Evolutionary conservation across 225 moss, liverwort and hornwort genomes (phyloP).

Genomic region (Bryoerythrophyllum caledonicum): DNA sequence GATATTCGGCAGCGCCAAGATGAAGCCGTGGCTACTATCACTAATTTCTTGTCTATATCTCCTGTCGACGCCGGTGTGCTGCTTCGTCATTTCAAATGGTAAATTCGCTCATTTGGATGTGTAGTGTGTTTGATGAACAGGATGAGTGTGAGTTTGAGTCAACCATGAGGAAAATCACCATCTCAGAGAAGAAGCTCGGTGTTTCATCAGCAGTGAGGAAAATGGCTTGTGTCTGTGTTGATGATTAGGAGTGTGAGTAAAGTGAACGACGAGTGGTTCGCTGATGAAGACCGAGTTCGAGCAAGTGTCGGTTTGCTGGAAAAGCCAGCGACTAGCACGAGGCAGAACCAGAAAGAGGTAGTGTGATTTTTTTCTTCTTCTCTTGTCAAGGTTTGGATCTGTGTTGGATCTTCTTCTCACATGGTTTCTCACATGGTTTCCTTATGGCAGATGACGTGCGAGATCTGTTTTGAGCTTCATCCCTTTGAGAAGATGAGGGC

Average conservation of each 20-base stretch:
- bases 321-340: conserved; percentile 46
- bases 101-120: conserved; percentile 20
- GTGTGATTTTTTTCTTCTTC: neutral
- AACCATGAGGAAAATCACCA: conserved; percentile 62
- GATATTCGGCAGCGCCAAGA: conserved; percentile 88
- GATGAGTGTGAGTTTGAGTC: conserved; percentile 89
- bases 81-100: conserved; percentile 91
- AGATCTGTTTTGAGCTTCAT: conserved; percentile 87
- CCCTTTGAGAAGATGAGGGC: conserved; percentile 83
- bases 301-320: conserved; percentile 70
- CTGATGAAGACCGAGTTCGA: conserved; percentile 88
- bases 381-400: neutral
- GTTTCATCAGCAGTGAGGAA: too few species aligned
- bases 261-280: conserved; percentile 98
- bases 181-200: neutral
- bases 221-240: neutral
- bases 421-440: neutral
- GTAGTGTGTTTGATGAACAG: conserved; percentile 1
- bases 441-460: conserved; percentile 61
- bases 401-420: conserved; percentile 3
- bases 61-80: conserved; percentile 82
- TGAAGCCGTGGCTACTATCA: conserved; percentile 75
- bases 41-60: conserved; percentile 85
- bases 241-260: conserved; percentile 82
- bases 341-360: conserved; percentile 61